A percentile compares a stretch with the other conserved stretches of the same genome.
Evolutionary conservation across 306 rosid genomes (phyloP).

Genomic region (Cicer pinnatifidum): DNA sequence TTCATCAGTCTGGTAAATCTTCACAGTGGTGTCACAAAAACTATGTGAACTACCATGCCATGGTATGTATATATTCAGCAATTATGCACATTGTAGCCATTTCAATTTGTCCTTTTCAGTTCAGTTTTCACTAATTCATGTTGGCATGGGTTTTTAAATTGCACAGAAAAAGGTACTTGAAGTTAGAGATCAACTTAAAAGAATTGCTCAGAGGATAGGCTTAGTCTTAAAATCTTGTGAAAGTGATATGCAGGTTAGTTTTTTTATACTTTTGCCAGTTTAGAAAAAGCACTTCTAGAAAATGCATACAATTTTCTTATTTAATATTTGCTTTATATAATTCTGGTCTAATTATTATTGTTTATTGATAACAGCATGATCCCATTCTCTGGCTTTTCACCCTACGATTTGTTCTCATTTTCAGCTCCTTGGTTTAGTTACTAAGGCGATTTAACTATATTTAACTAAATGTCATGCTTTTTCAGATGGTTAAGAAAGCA

Average conservation of each 20-base stretch:
- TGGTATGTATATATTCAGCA: conserved; percentile 64
- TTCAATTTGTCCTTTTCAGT: conserved; percentile 34
- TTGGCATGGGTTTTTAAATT: conserved; percentile 45
- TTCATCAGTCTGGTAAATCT: conserved; percentile 92
- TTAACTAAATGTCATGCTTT: conserved; percentile 4
- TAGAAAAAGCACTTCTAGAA: conserved; percentile 12
- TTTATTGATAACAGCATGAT: neutral
- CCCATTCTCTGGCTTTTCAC: conserved; percentile 9
- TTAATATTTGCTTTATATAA: conserved; percentile 11
- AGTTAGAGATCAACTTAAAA: conserved; percentile 86
- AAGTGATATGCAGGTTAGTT: conserved; percentile 67
- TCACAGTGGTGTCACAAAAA: conserved; percentile 96
- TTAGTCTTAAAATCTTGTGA: conserved; percentile 73
- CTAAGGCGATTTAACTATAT: neutral
- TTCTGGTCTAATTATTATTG: conserved; percentile 6
- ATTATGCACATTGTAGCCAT: conserved; percentile 20
- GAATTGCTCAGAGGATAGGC: conserved; percentile 86
- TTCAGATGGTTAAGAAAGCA: conserved; percentile 85
- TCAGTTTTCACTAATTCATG: conserved; percentile 34
- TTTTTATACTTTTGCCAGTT: neutral
- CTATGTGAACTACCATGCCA: conserved; percentile 84
- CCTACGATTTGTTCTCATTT: conserved; percentile 10
- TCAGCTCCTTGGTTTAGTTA: conserved; percentile 16
- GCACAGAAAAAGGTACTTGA: conserved; percentile 84
- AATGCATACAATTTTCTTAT: conserved; percentile 20